Percentiles rank a stretch among this genome's conserved stretches.
Evolutionary conservation across 1,284 basidiomycete species (phyloP).

Genomic region (Apiotrichum porosum): DNA sequence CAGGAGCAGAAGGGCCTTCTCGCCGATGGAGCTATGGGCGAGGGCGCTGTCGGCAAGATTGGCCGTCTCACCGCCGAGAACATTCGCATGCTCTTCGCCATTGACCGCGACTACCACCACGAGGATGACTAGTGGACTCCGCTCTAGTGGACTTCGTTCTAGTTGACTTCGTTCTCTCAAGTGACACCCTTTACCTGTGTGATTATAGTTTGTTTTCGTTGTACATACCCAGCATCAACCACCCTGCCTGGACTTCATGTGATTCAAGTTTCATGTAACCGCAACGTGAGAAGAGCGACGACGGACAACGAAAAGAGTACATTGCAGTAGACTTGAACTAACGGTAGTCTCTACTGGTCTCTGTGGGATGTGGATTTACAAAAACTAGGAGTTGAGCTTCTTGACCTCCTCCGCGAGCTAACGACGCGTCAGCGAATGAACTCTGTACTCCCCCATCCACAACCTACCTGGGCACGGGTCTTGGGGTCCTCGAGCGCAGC

Average conservation of each 20-base stretch:
- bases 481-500: conserved; percentile 46
- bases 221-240: no score
- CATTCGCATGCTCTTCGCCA: conserved; percentile 16
- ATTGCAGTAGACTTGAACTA: no score
- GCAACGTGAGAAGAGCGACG: no score
- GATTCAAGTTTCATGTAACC: no score
- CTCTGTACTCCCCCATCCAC: not conserved
- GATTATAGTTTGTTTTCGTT: no score
- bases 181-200: no score
- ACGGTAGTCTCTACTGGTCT: no score
- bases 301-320: no score
- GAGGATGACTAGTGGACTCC: not conserved
- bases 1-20: conserved; percentile 41
- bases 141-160: no score
- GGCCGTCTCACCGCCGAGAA: conserved; percentile 14
- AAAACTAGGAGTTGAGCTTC: conserved; percentile 14
- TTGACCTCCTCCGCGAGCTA: conserved; percentile 13
- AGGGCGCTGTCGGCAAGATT: conserved; percentile 30
- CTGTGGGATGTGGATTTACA: not conserved
- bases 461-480: conserved; percentile 46
- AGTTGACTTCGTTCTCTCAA: no score
- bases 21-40: conserved; percentile 48
- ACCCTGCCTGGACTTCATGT: no score
- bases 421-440: not conserved
- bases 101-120: not conserved